Base-by-base conservation (phyloP, 352 stramenopile genomes). In the Blastocystis hominis region DNA sequence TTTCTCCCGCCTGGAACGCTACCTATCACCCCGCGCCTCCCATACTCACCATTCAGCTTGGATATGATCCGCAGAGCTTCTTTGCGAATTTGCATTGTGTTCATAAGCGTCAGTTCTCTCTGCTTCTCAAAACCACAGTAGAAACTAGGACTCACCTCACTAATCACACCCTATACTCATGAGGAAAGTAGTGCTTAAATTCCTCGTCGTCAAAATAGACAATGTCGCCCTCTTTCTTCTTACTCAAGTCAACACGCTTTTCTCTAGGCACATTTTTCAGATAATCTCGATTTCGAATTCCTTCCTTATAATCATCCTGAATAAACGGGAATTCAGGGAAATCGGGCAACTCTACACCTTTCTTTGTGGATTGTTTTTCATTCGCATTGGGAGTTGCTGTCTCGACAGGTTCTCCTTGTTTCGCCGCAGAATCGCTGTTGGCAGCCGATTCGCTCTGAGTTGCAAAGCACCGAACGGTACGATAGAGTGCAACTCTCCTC, bases 81-180 rank as follows among this genome's bases (percentile, higher is more conserved):
- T n/a, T 80, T 80, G 46, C 69, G 69, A n/a, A 80, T 46, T 46
- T 80, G 69, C 47, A 80, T 38, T 3, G 46, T 80, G 69, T 80
- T 80, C 69, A 80, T 64, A 7, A 61, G 46, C 0, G 46, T 80
- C 20, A 80, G 42, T 40, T 80, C 69, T 46, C 55, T 80, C 69
- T 80, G 69, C 44, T 80, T 80, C 40, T 80, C 69, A 80, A 80
- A 80, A 36, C 69, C 69, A 40, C 36, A n/a, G 54, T 80, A 80
- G 42, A 80, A 80, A 61, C 69, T 80, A 80, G 20, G 36, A 20
- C 24, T 80, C 36, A 42, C 7, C 44, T 3, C 2, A 17, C 34
- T n/a, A 6, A 64, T 15, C 2, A n/a, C 0, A 63, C 9, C 7
- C 17, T 15, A 10, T 46, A 80, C 69, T 80, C 69, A 61, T 80